Percentiles rank a stretch among this genome's conserved stretches.
These are phyloP conservation scores for Tympanopsis confertula DNA, from an alignment of 2,329 filamentous ascomycete species.

Conservation along the genomic window DNA sequence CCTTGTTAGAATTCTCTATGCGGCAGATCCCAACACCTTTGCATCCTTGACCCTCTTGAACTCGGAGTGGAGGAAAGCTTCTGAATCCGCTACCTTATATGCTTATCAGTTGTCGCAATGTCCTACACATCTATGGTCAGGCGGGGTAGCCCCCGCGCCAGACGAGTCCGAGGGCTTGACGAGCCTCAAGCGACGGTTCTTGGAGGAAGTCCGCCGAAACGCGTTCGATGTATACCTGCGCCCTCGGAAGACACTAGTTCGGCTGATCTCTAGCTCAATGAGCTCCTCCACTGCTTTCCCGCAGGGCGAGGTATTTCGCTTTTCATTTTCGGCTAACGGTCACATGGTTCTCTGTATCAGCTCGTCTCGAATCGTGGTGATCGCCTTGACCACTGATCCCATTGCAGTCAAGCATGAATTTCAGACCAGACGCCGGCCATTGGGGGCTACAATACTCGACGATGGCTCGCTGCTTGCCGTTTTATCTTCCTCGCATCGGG, in stretches of 20 bases:
- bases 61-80: background rate
- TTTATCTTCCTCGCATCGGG: background rate
- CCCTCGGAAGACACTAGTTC: background rate
- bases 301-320: background rate
- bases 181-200: background rate
- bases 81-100: background rate
- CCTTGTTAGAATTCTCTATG: background rate
- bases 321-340: background rate
- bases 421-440: background rate
- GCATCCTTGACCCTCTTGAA: background rate
- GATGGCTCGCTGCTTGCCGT: background rate
- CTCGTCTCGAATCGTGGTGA: background rate
- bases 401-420: background rate
- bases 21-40: background rate
- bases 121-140: background rate
- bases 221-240: background rate
- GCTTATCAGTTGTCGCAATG: background rate
- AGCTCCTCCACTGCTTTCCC: background rate
- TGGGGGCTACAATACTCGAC: background rate
- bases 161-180: background rate
- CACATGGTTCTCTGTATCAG: slow-evolving; percentile 1
- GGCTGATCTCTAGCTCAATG: background rate
- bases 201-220: background rate
- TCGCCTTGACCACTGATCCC: background rate
- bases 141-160: background rate